These are phyloP conservation scores for Arthrobotrys sphaeroides DNA, from an alignment of 2,329 filamentous ascomycete genomes.

Conservation along the genomic window DNA sequence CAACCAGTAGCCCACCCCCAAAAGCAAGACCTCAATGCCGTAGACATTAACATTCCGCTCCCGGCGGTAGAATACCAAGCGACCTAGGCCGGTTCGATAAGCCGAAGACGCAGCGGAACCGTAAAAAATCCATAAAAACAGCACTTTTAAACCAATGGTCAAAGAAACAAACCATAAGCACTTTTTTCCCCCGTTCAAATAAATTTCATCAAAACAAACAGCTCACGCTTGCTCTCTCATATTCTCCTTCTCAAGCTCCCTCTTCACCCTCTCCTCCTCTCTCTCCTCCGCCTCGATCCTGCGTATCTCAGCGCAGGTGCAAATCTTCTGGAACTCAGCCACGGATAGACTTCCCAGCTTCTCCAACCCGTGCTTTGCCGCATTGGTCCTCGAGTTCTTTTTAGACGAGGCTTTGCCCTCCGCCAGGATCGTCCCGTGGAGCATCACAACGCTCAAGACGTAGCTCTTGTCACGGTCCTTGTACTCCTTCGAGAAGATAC, in stretches of 20 bases:
- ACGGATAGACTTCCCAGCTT: conserved; percentile 63
- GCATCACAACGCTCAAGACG: conserved; percentile 76
- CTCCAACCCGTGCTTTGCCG: conserved; percentile 69
- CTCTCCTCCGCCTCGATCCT: conserved; percentile 31
- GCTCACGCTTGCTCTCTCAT: not conserved
- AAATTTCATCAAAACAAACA: not conserved
- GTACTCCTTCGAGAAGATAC: conserved; percentile 67
- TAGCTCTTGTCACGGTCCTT: conserved; percentile 64
- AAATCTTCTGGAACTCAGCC: conserved; percentile 54
- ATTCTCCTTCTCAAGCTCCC: conserved; percentile 8
- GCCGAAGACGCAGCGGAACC: not conserved
- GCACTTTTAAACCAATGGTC: conserved; percentile 28
- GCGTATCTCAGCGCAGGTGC: conserved; percentile 51
- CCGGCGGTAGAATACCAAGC: conserved; percentile 14
- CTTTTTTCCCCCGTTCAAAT: conserved; percentile 60
- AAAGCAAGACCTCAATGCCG: conserved; percentile 16
- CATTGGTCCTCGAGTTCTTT: conserved; percentile 76
- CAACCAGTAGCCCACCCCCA: conserved; percentile 9
- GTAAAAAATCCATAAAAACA: conserved; percentile 28
- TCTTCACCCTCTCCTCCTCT: conserved; percentile 11
- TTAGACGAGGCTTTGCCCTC: conserved; percentile 71
- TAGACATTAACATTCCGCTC: conserved; percentile 36
- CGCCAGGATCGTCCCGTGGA: conserved; percentile 76
- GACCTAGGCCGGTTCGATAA: conserved; percentile 15
- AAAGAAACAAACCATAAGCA: conserved; percentile 57